Evolutionary conservation across 2,329 filamentous ascomycete genomes (phyloP), one percentile per base, ranked within the genome.

Genomic region (Pseudogymnoascus sp.): DNA sequence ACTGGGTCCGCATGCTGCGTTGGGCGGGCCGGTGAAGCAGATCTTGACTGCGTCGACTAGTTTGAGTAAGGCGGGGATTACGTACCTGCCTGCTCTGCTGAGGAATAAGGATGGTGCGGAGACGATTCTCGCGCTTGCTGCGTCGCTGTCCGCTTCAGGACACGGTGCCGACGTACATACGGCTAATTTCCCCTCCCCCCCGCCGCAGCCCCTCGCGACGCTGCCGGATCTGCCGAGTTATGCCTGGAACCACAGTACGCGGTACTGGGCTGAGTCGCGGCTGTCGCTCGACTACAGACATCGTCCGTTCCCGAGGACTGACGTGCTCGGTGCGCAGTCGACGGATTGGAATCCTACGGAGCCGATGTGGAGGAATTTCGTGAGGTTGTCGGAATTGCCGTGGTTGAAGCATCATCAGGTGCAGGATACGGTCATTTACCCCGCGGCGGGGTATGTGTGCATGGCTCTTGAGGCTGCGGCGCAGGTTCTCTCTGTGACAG

Each of bases 31-130:
- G 10, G 36, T 63, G 54, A 65, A 66, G 23, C 65, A 70, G 69
- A 69, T 75, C 71, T 5, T 72, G 66, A n/a, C 73, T 71, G 63
- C 12, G 23, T 36, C 26, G 8, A 14, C 60, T 60, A 14, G 40
- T 3, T 11, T 45, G 10, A 45, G 18, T 12, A 80, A 80, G 67
- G 71, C 71, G 1, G 78, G 78, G 65, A 72, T 79, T 12, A 63
- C 65, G 12, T 73, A 72, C 37, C 36, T 60, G 2, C 66, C 29
- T 73, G 75, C 75, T 0, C 78, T 89, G 1, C 69, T 81, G 2
- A 79, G 83, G 34, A 80, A 81, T 21, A 79, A 81, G 62, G 75
- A 81, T 60, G 78, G 79, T 0, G 79, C 80, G 1, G 75, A 78
- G 12, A 75, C 76, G 0, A 75, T 77, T 1, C 69, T 80, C 36